phyloP scores from a whole-genome alignment of 2,329 filamentous ascomycete species.

The Penicillium capsulatum region DNA sequence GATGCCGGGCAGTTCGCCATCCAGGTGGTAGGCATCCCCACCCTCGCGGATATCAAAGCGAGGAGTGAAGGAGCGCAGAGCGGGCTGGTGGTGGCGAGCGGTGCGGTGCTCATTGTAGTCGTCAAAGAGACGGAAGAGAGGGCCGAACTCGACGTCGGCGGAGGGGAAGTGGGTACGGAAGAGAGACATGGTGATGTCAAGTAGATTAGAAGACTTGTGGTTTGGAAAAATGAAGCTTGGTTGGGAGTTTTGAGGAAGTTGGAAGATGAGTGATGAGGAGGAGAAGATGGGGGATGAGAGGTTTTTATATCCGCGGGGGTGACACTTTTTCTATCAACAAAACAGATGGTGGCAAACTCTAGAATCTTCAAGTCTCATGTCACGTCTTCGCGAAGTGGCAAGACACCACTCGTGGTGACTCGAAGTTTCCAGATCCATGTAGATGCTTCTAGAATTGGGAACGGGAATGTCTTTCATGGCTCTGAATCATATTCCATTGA shows the following conservation, averaged over 20 bases:
- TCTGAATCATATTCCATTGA: too few relatives aligned
- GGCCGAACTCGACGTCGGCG: conserved; percentile 39
- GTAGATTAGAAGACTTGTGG: neutral
- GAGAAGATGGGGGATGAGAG: neutral
- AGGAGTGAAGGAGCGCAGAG: conserved; percentile 38
- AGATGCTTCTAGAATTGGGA: conserved; percentile 1
- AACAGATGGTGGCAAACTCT: neutral
- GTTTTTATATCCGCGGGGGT: conserved; percentile 1
- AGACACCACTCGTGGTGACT: neutral
- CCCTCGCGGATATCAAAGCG: conserved; percentile 48
- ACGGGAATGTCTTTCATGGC: too few relatives aligned
- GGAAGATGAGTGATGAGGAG: neutral
- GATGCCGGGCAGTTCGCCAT: conserved; percentile 49
- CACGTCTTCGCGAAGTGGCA: neutral
- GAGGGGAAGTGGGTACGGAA: conserved; percentile 22
- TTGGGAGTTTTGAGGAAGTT: neutral
- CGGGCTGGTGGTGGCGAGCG: conserved; percentile 10
- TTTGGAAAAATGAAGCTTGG: neutral
- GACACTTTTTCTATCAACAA: neutral
- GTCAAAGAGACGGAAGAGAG: conserved; percentile 40
- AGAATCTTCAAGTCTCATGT: neutral
- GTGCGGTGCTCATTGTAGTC: conserved; percentile 14
- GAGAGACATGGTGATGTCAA: conserved; percentile 32
- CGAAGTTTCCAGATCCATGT: conserved; percentile 4
- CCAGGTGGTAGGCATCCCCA: conserved; percentile 43